Evolutionary conservation across 805 yeast species (phyloP), one percentile per base, ranked within the genome.

Genomic region (Cyberlindnera galapagoensis): DNA sequence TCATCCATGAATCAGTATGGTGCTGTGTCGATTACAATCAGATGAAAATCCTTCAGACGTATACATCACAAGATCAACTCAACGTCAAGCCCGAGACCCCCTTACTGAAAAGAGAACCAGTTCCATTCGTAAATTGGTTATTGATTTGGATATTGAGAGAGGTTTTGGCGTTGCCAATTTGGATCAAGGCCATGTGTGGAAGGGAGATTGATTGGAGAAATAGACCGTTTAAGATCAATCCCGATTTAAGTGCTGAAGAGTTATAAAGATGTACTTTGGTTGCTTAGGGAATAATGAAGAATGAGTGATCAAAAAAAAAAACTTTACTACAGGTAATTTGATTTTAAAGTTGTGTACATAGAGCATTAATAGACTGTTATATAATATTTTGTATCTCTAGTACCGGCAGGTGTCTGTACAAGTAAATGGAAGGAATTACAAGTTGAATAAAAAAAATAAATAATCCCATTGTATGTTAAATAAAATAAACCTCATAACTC

Each of bases 171-270:
- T 59, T 86, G 14, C 95, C 95, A 0, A 73, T 86, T 15, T 86
- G 96, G 96, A 37, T 80, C 3, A 62, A 61, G 18, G 95, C 95
- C 1, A 78, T 86, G 80, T 42, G 65, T 19, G 95, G 95, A 0
- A 76, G 79, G 9, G 68, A 71, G 28, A 76, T 78, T 24, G 84
- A 85, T 55, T 79, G 87, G 87, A 63, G 96, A 38, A 83, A 85
- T 22, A 67, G 74, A 42, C 84, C 86, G 2, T 86, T 85, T 53
- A 63, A 61, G 39, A 85, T 86, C 42, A 72, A 75, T 33, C 63
- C 75, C 5, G 95, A 86, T 50, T 61, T 82, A 28, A 75, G 85
- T 4, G 94, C 94, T 1, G 90, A 80, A 52, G 86, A 75, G 48
- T 43, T 67, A 13, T 48, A 23, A 36, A 21, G n/a, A n/a, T n/a